These are phyloP conservation scores for Exserohilum rostratum DNA, from an alignment of 2,329 filamentous ascomycete species.

Conservation along the genomic window DNA sequence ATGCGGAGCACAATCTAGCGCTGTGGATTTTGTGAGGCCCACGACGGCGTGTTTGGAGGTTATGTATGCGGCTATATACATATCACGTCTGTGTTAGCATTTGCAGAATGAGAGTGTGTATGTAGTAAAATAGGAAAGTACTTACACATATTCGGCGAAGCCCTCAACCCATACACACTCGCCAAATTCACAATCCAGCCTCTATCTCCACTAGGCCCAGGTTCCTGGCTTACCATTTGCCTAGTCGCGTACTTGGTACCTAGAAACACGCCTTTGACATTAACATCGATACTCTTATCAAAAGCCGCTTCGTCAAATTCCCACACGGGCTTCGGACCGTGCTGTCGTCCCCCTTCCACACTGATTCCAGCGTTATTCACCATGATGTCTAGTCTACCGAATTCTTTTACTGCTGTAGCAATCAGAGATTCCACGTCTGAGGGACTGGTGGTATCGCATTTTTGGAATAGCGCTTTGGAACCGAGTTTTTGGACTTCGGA, in stretches of 20 bases:
- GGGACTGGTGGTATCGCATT: conserved; percentile 53
- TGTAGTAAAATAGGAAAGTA: not conserved
- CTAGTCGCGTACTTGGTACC: conserved; percentile 54
- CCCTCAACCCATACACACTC: conserved; percentile 57
- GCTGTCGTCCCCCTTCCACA: conserved; percentile 38
- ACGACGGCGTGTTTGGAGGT: conserved; percentile 59
- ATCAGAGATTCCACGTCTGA: conserved; percentile 53
- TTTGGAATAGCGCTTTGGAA: conserved; percentile 45
- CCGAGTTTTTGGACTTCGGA: conserved; percentile 39
- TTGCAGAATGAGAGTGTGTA: no score
- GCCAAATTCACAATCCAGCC: conserved; percentile 63
- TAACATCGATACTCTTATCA: conserved; percentile 51
- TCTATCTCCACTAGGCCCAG: conserved; percentile 42
- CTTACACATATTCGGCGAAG: conserved; percentile 31
- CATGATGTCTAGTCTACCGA: conserved; percentile 59
- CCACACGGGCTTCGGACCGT: conserved; percentile 48
- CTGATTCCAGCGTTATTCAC: conserved; percentile 57
- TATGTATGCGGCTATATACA: conserved; percentile 44
- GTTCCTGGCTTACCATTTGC: conserved; percentile 60
- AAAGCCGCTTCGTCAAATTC: conserved; percentile 56
- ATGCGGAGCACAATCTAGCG: conserved; percentile 57
- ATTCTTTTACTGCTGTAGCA: conserved; percentile 48
- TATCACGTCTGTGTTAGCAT: no score
- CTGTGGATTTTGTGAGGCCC: conserved; percentile 57
- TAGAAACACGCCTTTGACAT: conserved; percentile 49